Base-by-base conservation (phyloP, 805 yeast species). In the Nematodospora valgi region DNA sequence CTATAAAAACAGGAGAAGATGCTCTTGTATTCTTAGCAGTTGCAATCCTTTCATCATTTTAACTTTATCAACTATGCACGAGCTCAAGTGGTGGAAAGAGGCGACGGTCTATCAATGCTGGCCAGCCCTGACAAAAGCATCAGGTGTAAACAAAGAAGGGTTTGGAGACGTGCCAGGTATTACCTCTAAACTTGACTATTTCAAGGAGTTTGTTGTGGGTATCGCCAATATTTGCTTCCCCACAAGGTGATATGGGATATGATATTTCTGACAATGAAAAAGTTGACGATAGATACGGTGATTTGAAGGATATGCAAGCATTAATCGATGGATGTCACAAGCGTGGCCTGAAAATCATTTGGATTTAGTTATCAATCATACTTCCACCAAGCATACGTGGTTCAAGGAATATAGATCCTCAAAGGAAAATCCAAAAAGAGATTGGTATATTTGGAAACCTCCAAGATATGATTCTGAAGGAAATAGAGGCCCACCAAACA, bases 161-260 rank as follows among this genome's bases (percentile, higher is more conserved):
- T 49, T 72, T 36, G 82, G 82, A 22, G 82, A 76, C 51, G 51
- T 76, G 36, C 70, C 64, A 16, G 82, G 82, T 15, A 71, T 76
- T 39, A 59, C 72, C 40, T 62, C 72, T 12, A 66, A 68, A 20
- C 56, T 76, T 44, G 78, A 73, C 52, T 74, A 76, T 51, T 49
- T 76, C 51, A 66, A 71, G 48, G 53, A 51, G 15, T 55, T 76
- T 21, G 79, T 79, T 2, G 62, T 62, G 11, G 78, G 73, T 38
- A 68, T 71, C 74, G 17, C 82, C 82, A 15, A 71, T 72, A 61
- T 75, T 64, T 55, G 77, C 72, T 41, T 70, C 78, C 3, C 82
- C 82, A 5, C 76, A 72, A 50, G 73, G 68, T 34, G 82, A 76
- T 50, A 76, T 76, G 81, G 82, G 82, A 4, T 77, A 76, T 49